Base-by-base conservation (phyloP, 2,329 filamentous ascomycete genomes). In the Monascus ruber region DNA sequence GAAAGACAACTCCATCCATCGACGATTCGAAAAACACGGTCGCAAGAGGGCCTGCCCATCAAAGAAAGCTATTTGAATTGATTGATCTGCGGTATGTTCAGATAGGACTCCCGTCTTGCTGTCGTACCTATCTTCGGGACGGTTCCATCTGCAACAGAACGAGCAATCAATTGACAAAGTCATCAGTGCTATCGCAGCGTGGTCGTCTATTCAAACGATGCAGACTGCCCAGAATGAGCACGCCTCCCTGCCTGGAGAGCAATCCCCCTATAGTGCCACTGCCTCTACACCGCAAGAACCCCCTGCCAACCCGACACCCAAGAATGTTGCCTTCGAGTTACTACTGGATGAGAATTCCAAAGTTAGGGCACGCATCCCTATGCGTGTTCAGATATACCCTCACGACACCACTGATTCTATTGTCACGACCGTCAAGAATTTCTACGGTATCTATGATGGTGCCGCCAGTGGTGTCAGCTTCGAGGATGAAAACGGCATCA, bases 381-480 rank as follows among this genome's bases (percentile, higher is more conserved):
- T 81, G 72, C 69, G 76, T 48, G 77, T 82, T 34, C 84, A 93
- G 56, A 95, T 98, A 51, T 94, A 83, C 56, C 85, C 85, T 35
- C 88, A 96, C 64, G 91, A 98, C 69, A 88, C 85, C 38, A 96
- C 89, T 24, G 89, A 96, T 59, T 95, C 88, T 29, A 98, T 98
- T 66, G 85, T 96, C 47, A 91, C 87, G 9, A 96, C 91, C 1
- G 89, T 96, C 57, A 96, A 94, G 74, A 96, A 95, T 71, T 96
- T 96, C 69, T 96, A 94, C 60, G 91, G 91, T 44, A 75, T 98
- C 50, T 95, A 95, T 62, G 85, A 89, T 48, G 80, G 77, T 45
- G 75, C 77, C 51, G 78, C 77, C 50, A 81, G 81, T 59, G 88
- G 91, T 49, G 83, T 98, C 56, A 94, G 86, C 66, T 96, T 98